Percentiles rank a stretch among this genome's conserved stretches.
Evolutionary conservation across 2,329 filamentous ascomycete genomes (phyloP).

Genomic region (Scytalidium lignicola): DNA sequence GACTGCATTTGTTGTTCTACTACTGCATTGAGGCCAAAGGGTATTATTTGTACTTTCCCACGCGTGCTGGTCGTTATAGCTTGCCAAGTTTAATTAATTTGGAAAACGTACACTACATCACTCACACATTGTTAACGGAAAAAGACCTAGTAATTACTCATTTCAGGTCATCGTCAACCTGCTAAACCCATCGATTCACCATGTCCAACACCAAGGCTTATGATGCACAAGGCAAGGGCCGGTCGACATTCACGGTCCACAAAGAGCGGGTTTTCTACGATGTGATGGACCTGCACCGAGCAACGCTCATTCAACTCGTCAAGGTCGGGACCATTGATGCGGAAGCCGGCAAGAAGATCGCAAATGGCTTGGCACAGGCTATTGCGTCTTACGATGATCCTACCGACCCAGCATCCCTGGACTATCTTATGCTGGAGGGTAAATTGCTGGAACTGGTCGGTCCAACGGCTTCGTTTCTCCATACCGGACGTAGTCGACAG

Average conservation of each 20-base stretch:
- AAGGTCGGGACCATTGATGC: conserved; percentile 41
- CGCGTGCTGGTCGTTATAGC: background rate
- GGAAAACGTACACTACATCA: background rate
- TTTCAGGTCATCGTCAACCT: background rate
- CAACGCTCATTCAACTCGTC: conserved; percentile 68
- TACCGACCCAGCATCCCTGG: background rate
- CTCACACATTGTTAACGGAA: background rate
- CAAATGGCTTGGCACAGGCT: background rate
- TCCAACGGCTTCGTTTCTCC: conserved; percentile 1
- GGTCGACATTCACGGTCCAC: background rate
- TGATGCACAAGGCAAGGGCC: background rate
- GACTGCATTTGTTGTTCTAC: background rate
- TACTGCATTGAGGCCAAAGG: background rate
- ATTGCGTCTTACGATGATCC: background rate
- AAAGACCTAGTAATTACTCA: background rate
- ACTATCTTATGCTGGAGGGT: background rate
- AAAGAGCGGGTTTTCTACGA: background rate
- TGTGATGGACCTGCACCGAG: background rate
- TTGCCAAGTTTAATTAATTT: background rate
- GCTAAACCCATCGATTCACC: background rate
- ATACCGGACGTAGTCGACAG: conserved; percentile 3
- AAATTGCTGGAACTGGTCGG: conserved; percentile 1
- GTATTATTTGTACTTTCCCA: background rate
- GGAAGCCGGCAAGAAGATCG: background rate
- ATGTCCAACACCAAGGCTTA: background rate